Base-by-base conservation (phyloP, 2,329 filamentous ascomycete genomes). In the Lachnellula occidentalis region DNA sequence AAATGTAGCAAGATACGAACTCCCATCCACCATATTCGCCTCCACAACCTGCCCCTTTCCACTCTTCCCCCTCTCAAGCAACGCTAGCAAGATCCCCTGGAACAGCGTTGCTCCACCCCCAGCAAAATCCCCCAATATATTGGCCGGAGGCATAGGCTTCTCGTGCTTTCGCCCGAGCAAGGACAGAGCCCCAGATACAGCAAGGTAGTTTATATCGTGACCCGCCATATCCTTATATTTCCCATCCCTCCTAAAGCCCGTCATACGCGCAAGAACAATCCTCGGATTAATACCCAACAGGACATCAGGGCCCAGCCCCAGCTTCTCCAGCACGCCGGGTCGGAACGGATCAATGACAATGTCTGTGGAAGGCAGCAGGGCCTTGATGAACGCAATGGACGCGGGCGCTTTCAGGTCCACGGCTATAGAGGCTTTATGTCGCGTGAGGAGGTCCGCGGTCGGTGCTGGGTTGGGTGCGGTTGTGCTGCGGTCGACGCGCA, bases 201-300 rank as follows among this genome's bases (percentile, higher is more conserved):
- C 90, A 42, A 97, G 86, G 72, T 97, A 97, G 69, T 97, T 96
- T 70, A 96, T 96, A 69, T 96, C 92, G 69, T 96, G 92, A 45
- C 92, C 92, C 0, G 92, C 91, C 92, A 96, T 96, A 65, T 80
- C 74, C 47, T 81, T 82, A 72, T 96, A 97, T 64, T 83, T 86
- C 0, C 92, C 92, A 72, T 95, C 90, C 39, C 92, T 79, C 12
- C 92, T 79, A 71, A 96, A 97, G 0, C 92, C 92, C 2, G 91
- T 94, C 81, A 97, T 87, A 41, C 92, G 85, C 7, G 82, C 90
- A 54, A 95, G 84, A 51, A 97, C 83, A 2, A 97, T 74, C 0
- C 85, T 77, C 11, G 86, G 87, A 70, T 96, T 96, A 17, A 80
- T 67, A 22, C 72, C 74, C 27, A 83, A 74, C 7, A 96, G 77